Percentiles rank a stretch among this genome's conserved stretches.
Evolutionary conservation across 202 grass and related monocot genomes (phyloP).

Genomic region (Saccharum hybrid): DNA sequence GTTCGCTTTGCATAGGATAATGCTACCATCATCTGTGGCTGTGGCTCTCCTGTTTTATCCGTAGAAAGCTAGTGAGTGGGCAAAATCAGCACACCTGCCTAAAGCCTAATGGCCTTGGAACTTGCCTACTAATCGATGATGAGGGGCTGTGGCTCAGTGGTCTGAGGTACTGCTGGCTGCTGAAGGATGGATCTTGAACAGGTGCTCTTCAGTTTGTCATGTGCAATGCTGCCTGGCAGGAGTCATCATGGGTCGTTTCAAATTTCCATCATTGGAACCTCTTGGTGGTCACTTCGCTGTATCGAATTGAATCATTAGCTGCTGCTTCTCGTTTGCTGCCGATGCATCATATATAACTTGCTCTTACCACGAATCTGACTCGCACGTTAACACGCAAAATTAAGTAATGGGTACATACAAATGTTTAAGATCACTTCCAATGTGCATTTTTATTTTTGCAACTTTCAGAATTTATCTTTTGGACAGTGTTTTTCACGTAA

Average conservation of each 20-base stretch:
- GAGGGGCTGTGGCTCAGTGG: not conserved
- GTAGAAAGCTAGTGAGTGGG: not conserved
- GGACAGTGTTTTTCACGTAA: too few relatives aligned
- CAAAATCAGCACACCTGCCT: not conserved
- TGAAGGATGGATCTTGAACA: not conserved
- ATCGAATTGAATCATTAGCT: not conserved
- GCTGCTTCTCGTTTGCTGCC: too few relatives aligned
- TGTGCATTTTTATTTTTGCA: too few relatives aligned
- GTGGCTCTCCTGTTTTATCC: not conserved
- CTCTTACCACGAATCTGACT: too few relatives aligned
- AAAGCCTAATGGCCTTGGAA: not conserved
- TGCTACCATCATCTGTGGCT: too few relatives aligned
- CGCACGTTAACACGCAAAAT: too few relatives aligned
- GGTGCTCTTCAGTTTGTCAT: not conserved
- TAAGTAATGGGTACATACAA: too few relatives aligned
- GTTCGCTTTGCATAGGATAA: too few relatives aligned
- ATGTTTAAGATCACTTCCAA: too few relatives aligned
- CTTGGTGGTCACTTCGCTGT: not conserved
- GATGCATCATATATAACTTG: too few relatives aligned
- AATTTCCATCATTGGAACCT: not conserved
- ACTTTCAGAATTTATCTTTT: too few relatives aligned
- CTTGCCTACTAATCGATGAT: not conserved
- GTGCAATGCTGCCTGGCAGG: not conserved
- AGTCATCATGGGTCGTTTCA: not conserved
- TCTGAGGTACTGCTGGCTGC: not conserved